These are phyloP conservation scores for Sicyos baderoa DNA, from an alignment of 306 rosid genomes.

Conservation along the genomic window DNA sequence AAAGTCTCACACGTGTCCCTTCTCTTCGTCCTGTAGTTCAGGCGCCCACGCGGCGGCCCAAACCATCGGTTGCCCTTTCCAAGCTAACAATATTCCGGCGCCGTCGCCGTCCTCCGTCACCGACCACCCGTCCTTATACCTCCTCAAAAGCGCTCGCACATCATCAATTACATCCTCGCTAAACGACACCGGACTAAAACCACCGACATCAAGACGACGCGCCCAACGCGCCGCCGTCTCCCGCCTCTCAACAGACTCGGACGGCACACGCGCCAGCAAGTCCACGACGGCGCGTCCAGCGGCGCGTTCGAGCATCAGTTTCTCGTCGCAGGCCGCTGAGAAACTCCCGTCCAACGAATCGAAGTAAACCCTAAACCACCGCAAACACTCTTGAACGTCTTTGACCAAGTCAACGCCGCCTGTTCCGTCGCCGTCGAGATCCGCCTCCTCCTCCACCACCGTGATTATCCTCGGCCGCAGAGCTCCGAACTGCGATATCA, in stretches of 20 bases:
- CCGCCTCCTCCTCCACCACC: constrained; percentile 84
- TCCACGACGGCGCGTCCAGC: constrained; percentile 82
- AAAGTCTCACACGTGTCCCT: constrained; percentile 35
- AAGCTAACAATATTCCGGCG: constrained; percentile 71
- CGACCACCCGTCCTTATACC: constrained; percentile 89
- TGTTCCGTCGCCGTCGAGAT: constrained; percentile 63
- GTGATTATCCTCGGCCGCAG: constrained; percentile 66
- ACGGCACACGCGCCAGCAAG: constrained; percentile 47
- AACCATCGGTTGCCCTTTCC: constrained; percentile 88
- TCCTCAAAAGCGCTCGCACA: constrained; percentile 67
- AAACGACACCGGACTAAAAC: constrained; percentile 46
- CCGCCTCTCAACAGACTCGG: constrained; percentile 60
- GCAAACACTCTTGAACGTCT: constrained; percentile 66
- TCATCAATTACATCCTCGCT: constrained; percentile 90
- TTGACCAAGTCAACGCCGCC: constrained; percentile 58
- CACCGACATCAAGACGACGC: constrained; percentile 56
- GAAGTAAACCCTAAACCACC: constrained; percentile 95
- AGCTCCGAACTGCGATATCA: constrained; percentile 38
- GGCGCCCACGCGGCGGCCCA: constrained; percentile 97
- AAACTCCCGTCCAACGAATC: constrained; percentile 83
- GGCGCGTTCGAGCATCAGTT: constrained; percentile 59
- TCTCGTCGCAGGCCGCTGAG: constrained; percentile 53
- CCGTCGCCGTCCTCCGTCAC: constrained; percentile 39
- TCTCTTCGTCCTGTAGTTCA: constrained; percentile 24
- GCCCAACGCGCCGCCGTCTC: constrained; percentile 66